Conservation (phyloP, 768 basidiomycete genomes). For the Tulasnella sp. region DNA sequence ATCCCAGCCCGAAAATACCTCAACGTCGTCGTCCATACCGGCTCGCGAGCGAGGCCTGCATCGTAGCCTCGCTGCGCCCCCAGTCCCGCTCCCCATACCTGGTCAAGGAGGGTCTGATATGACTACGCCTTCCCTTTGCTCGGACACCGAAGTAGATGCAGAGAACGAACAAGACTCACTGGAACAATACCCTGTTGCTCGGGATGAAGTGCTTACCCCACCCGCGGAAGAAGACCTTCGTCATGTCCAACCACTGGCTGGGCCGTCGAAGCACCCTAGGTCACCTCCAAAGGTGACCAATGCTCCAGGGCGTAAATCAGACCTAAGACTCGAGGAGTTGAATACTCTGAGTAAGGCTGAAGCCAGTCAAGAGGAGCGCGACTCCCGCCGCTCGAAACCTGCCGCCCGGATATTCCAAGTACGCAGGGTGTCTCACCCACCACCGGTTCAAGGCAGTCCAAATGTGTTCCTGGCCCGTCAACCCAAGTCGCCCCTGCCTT, state of each 20-base stretch:
- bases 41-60: not conserved
- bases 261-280: not conserved
- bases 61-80: slow-evolving; percentile 16
- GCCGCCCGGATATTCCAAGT: not conserved
- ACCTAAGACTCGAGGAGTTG: slow-evolving; percentile 3
- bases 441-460: not conserved
- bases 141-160: slow-evolving; percentile 23
- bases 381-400: not conserved
- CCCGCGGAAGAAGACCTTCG: not conserved
- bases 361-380: not conserved
- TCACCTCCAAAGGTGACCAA: not conserved
- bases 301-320: slow-evolving; percentile 2
- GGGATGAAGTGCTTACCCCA: slow-evolving; percentile 14
- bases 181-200: not conserved
- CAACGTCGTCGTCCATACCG: not conserved
- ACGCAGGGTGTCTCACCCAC: not conserved
- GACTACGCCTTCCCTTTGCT: slow-evolving; percentile 24
- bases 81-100: slow-evolving; percentile 5
- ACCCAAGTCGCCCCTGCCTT: not conserved
- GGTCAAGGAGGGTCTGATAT: slow-evolving; percentile 16
- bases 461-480: slow-evolving; percentile 4
- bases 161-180: slow-evolving; percentile 13
- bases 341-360: not conserved
- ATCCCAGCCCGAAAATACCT: not conserved
- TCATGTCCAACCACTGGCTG: not conserved